Conservation (phyloP, 169 alveolate genomes). For the Plasmodium falciparum region DNA sequence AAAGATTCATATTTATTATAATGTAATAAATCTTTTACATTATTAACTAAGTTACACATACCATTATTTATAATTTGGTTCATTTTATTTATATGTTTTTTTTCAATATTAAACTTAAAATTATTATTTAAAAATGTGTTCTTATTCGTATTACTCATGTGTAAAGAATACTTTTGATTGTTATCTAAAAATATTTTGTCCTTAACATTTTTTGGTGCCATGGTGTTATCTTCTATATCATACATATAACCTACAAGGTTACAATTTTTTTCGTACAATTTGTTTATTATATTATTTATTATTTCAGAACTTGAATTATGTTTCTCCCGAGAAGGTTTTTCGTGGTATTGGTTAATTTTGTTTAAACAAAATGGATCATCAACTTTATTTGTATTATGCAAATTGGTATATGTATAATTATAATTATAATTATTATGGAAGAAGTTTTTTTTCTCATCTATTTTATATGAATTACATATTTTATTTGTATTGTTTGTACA, state of each 20-base stretch:
- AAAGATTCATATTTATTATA: conserved; percentile 18
- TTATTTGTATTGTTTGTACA: neutral
- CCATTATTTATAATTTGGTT: conserved; percentile 52
- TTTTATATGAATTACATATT: neutral
- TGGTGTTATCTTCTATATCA: neutral
- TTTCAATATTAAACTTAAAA: conserved; percentile 48
- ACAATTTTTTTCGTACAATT: conserved; percentile 12
- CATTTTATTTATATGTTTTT: conserved; percentile 28
- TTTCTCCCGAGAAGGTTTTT: too few relatives aligned
- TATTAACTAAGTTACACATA: conserved; percentile 29
- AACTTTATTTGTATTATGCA: neutral
- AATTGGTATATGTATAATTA: neutral
- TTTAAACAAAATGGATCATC: neutral
- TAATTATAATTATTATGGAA: neutral
- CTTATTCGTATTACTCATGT: neutral
- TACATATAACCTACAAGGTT: conserved; percentile 11
- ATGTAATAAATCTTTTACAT: conserved; percentile 34
- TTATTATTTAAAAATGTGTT: conserved; percentile 10
- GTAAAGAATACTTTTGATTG: neutral
- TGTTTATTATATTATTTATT: conserved; percentile 29
- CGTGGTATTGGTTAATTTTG: neutral
- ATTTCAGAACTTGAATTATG: neutral
- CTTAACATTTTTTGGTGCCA: neutral
- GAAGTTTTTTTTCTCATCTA: neutral
- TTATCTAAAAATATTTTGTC: neutral